Percentiles rank a stretch among this genome's conserved stretches.
phyloP scores from a whole-genome alignment of 805 yeast species.

The Trichomonascus vanleenenianus region DNA sequence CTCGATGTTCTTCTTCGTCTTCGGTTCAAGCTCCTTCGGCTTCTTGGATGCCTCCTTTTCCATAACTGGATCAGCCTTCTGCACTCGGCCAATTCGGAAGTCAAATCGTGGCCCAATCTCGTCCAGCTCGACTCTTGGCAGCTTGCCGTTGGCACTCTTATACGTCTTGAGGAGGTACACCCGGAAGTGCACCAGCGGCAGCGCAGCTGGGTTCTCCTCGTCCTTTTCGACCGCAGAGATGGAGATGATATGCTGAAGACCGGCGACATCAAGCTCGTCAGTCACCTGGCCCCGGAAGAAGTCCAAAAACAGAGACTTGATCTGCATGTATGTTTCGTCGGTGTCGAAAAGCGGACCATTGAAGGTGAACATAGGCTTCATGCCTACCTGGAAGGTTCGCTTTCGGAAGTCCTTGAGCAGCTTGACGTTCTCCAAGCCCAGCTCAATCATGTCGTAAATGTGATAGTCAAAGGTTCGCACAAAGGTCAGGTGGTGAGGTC shows the following conservation, averaged over 20 bases:
- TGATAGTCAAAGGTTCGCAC: conserved; percentile 84
- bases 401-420: conserved; percentile 74
- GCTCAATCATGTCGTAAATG: conserved; percentile 89
- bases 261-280: conserved; percentile 85
- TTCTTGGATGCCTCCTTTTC: conserved; percentile 80
- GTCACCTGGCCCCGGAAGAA: conserved; percentile 79
- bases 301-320: conserved; percentile 84
- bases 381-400: conserved; percentile 74
- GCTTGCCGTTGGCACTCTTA: conserved; percentile 57
- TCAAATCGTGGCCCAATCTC: conserved; percentile 96
- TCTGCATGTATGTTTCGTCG: conserved; percentile 76
- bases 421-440: conserved; percentile 61
- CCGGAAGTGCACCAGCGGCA: conserved; percentile 83
- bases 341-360: conserved; percentile 88
- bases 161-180: conserved; percentile 80
- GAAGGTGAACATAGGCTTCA: conserved; percentile 90
- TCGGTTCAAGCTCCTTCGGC: conserved; percentile 76
- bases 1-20: conserved; percentile 80
- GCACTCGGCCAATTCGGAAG: conserved; percentile 83
- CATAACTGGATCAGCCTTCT: conserved; percentile 74
- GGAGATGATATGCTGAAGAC: conserved; percentile 84
- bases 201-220: conserved; percentile 41
- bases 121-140: conserved; percentile 89
- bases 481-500: conserved; percentile 87
- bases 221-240: conserved; percentile 69